Base-by-base conservation (phyloP, 352 stramenopile genomes). In the Halophytophthora batemanensis region DNA sequence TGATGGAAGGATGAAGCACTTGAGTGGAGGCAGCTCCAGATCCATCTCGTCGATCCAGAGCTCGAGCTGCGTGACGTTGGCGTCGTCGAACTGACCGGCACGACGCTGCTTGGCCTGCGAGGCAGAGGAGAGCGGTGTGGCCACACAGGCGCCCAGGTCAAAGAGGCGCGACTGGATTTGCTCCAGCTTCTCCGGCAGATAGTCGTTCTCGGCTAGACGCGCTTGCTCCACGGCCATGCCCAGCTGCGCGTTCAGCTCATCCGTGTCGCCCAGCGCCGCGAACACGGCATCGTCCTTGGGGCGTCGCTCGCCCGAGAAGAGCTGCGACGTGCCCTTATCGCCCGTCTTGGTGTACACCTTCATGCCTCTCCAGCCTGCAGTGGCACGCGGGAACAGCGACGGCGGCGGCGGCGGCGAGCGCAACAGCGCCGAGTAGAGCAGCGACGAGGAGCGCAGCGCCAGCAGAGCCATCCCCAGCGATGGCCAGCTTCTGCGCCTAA, bases 321-420 rank as follows among this genome's bases (percentile, higher is more conserved):
- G 78, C 62, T 90, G 86, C 40, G 88, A 97, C 50, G 85, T 94
- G 45, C 88, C 90, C 57, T 96, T 97, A 67, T 97, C 90, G 36
- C 90, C 90, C 0, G 88, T 96, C 50, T 92, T 91, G 33, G 90
- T 97, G 76, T 97, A 97, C 44, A 97, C 84, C 63, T 95, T 95
- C 77, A 94, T 90, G 49, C 64, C 45, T 23, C 67, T 53, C 13
- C 11, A 38, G 33, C 33, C 3, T 17, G 33, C 10, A 38, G 15
- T 17, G 31, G 25, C 25, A 8, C 25, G 25, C 25, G 25, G 25
- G 4, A 8, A 8, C 25, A 8, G 25, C 25, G 25, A 31, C 25
- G 25, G 8, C 4, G 4, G 25, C 25, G 8, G 25, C 25, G 8
- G 25, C 25, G 25, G 4, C 25, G 25, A 35, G 29, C 18, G 15